phyloP scores from a whole-genome alignment of 768 basidiomycete genomes.

The Mycena galopus region DNA sequence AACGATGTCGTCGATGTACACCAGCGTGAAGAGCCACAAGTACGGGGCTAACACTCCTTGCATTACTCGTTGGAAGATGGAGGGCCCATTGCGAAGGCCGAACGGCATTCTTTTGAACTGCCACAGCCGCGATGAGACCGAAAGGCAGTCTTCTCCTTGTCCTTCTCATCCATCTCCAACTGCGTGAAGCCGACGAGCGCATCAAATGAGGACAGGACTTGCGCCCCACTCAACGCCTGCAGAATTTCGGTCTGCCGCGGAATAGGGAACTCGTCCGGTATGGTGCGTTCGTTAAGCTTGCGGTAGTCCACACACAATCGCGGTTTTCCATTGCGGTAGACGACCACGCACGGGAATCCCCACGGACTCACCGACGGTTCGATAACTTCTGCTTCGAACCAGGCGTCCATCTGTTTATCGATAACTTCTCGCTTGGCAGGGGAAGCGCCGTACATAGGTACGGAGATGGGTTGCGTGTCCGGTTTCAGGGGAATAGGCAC shows the following conservation, averaged over 20 bases:
- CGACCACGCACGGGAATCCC: not conserved
- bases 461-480: not conserved
- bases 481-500: not conserved
- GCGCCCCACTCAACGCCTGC: not conserved
- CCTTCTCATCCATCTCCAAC: not conserved
- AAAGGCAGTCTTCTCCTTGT: not conserved
- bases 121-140: not conserved
- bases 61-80: not conserved
- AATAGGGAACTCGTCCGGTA: not conserved
- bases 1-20: slow-evolving; percentile 55
- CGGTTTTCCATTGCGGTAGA: not conserved
- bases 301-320: not conserved
- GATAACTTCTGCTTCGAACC: not conserved
- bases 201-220: not conserved
- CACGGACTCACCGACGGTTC: not conserved
- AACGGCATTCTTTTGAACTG: not conserved
- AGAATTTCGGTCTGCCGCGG: not conserved
- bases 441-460: not conserved
- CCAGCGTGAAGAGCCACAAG: not conserved
- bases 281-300: not conserved
- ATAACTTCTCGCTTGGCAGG: not conserved
- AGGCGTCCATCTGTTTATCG: not conserved
- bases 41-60: not conserved
- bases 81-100: not conserved
- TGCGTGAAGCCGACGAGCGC: not conserved